phyloP scores from a whole-genome alignment of 139 green algal species.

The Marvania coccoides region DNA sequence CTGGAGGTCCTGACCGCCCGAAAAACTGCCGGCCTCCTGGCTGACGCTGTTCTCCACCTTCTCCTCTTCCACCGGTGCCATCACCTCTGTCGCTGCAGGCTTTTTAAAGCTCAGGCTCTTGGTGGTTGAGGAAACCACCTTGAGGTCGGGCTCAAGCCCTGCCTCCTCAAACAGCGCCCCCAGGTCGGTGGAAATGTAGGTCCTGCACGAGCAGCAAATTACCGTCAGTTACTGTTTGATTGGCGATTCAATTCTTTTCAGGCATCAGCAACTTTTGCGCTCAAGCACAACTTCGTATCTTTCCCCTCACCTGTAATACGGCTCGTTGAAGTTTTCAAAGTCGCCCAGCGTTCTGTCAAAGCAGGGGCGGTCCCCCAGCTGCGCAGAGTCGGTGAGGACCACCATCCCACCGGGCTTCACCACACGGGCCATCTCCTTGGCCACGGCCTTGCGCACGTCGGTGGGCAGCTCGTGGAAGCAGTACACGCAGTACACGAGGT shows the following conservation, averaged over 20 bases:
- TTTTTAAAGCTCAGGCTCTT: slow-evolving; percentile 70
- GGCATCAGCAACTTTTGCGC: neutral
- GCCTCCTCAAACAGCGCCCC: slow-evolving; percentile 43
- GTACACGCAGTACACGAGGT: slow-evolving; percentile 70
- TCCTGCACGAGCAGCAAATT: no score
- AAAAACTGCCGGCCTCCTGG: no score
- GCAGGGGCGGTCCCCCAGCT: slow-evolving; percentile 49
- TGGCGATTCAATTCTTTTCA: neutral
- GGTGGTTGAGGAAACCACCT: slow-evolving; percentile 50
- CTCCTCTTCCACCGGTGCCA: neutral
- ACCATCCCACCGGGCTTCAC: slow-evolving; percentile 67
- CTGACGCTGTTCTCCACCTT: neutral
- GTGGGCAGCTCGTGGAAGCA: slow-evolving; percentile 83
- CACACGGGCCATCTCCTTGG: slow-evolving; percentile 66
- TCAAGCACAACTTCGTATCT: neutral
- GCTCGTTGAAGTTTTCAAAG: slow-evolving; percentile 71
- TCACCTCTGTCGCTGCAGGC: slow-evolving; percentile 5
- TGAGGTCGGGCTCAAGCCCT: slow-evolving; percentile 55
- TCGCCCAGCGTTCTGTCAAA: slow-evolving; percentile 38
- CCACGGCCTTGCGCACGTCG: slow-evolving; percentile 24
- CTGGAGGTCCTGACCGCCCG: no score
- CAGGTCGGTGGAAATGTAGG: slow-evolving; percentile 36
- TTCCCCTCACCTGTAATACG: no score
- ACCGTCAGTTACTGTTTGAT: neutral
- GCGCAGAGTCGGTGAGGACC: slow-evolving; percentile 41